Base-by-base conservation (phyloP, 2,329 filamentous ascomycete species). In the Arthrinium phaeospermum region DNA sequence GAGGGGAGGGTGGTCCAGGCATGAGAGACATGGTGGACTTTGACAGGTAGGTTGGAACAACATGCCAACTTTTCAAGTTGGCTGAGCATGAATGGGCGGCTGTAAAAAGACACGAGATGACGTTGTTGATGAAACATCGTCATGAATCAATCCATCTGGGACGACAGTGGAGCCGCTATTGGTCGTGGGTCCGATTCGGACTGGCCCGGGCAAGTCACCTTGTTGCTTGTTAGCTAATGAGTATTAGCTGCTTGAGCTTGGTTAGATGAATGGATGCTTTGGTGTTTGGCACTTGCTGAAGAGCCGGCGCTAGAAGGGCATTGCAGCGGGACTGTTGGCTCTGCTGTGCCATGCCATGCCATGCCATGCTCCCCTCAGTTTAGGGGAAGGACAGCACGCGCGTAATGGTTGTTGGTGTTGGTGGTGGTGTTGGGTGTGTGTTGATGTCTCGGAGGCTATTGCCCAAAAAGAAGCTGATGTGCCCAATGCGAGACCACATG, bases 91-190 rank as follows among this genome's bases (percentile, higher is more conserved):
- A 61, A 61, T 37, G 53, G 27, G 16, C 53, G 53, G 53, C 6
- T 61, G 53, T 34, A 37, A 41, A 64, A 34, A 64, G 57, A 64
- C 16, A 64, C 34, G 22, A n/a, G 27, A 64, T 64, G 57, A 64
- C 57, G 57, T 64, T 64, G 57, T 41, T 14, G 34, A 64, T 64
- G 57, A 64, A 64, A 64, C 57, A 41, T 64, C 30, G 57, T 41
- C 57, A 64, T n/a, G 57, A 64, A 64, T 64, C 34, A 64, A 64
- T 37, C 30, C 53, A 61, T 61, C 53, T 61, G 30, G 53, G 34
- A 64, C 34, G 57, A 41, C 57, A n/a, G 57, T 64, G 57, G 57
- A 64, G 57, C 57, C 57, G 57, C 57, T 64, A 64, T 41, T 64
- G 57, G 3, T 24, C 34, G 19, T 41, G 57, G 57, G 22, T 41